Evolutionary conservation across 306 rosid species (phyloP).

Genomic region (Prunus salicina): DNA sequence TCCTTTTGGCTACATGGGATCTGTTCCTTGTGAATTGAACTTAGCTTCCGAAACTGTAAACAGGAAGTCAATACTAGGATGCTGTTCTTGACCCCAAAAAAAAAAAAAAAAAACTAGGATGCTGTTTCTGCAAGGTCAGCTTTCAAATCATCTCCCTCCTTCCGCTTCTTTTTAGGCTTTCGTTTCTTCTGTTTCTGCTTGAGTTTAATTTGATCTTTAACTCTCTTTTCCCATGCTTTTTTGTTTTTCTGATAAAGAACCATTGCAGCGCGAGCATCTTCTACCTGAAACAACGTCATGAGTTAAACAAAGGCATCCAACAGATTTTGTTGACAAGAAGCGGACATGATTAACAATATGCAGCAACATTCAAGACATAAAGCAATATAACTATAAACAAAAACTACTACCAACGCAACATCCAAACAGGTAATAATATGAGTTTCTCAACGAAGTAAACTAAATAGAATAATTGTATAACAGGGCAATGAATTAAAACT

Average conservation of each 20-base stretch:
- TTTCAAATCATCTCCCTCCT: conserved; percentile 33
- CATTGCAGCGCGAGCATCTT: conserved; percentile 95
- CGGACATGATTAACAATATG: neutral
- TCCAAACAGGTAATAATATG: neutral
- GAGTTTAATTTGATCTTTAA: conserved; percentile 50
- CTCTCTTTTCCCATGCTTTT: conserved; percentile 72
- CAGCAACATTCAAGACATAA: neutral
- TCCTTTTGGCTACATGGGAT: neutral
- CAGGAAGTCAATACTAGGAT: conserved; percentile 20
- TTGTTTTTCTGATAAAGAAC: conserved; percentile 76
- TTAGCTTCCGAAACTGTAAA: neutral
- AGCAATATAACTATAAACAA: neutral
- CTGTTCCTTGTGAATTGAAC: neutral
- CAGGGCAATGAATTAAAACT: neutral
- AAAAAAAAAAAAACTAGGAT: conserved; percentile 13
- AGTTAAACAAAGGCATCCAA: neutral
- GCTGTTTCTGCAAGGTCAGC: conserved; percentile 10
- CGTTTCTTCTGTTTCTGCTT: conserved; percentile 69
- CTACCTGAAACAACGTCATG: conserved; percentile 40
- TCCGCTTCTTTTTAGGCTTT: conserved; percentile 61
- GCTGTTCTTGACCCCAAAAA: neutral
- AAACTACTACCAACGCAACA: neutral
- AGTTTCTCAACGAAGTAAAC: neutral
- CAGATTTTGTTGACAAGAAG: neutral
- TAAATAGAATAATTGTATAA: neutral